Conservation (phyloP, 345 rosid genomes). For the Abelmoschus esculentus region DNA sequence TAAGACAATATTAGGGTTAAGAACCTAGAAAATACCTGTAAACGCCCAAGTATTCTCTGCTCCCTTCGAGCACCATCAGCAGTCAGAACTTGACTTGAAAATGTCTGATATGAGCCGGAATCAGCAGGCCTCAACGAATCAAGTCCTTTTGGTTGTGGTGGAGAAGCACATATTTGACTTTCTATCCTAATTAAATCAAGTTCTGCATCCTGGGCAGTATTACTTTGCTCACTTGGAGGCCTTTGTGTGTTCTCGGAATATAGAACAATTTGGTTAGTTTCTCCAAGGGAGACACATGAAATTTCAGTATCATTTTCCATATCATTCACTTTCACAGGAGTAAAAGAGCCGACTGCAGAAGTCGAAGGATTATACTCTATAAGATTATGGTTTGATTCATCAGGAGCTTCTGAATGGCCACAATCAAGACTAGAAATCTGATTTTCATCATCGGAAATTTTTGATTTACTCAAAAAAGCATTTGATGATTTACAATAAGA, state of each 20-base stretch:
- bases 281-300: conserved; percentile 24
- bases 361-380: conserved; percentile 30
- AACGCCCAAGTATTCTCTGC: conserved; percentile 67
- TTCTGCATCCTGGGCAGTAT: conserved; percentile 25
- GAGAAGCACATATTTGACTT: conserved; percentile 27
- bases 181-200: conserved; percentile 20
- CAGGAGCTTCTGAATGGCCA: conserved; percentile 26
- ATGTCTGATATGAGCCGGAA: conserved; percentile 31
- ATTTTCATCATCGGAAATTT: conserved; percentile 21
- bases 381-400: conserved; percentile 25
- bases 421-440: conserved; percentile 21
- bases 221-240: conserved; percentile 25
- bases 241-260: conserved; percentile 32
- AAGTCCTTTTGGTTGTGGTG: conserved; percentile 27
- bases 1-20: too few relatives aligned
- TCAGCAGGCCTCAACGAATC: conserved; percentile 23
- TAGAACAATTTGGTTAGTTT: conserved; percentile 21
- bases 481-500: conserved; percentile 35
- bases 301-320: conserved; percentile 31
- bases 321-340: conserved; percentile 29
- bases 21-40: conserved; percentile 39
- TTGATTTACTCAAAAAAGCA: conserved; percentile 32
- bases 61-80: conserved; percentile 67
- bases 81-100: conserved; percentile 36
- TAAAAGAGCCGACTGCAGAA: conserved; percentile 29